phyloP scores from a whole-genome alignment of 176 grass and related monocot genomes.

The Hsuehochloa calcarea region DNA sequence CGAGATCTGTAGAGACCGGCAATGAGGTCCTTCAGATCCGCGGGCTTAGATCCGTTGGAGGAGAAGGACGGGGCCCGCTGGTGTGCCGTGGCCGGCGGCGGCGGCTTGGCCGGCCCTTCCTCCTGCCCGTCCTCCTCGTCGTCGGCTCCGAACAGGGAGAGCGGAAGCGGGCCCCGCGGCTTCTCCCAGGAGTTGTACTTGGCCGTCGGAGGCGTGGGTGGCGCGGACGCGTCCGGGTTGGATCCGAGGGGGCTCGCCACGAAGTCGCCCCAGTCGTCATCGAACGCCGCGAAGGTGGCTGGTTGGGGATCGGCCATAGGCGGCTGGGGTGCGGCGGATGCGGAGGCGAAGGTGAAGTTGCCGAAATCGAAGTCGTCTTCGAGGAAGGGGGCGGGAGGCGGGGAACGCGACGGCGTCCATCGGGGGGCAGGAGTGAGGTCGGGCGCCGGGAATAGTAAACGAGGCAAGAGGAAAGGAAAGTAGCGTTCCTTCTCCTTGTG shows the following conservation, averaged over 20 bases:
- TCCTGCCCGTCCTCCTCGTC: background rate
- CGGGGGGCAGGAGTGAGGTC: background rate
- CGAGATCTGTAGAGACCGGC: constrained; percentile 49
- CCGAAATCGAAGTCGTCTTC: constrained; percentile 54
- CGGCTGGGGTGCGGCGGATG: too few species aligned
- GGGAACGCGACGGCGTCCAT: constrained; percentile 62
- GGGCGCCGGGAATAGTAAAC: background rate
- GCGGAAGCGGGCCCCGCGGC: constrained; percentile 45
- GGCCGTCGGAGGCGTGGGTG: background rate
- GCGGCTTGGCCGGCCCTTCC: background rate
- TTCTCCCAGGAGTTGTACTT: constrained; percentile 34
- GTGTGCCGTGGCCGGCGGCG: background rate
- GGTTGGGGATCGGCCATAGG: background rate
- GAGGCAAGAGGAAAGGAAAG: too few species aligned
- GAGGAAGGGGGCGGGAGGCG: constrained; percentile 47
- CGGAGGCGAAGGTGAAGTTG: constrained; percentile 37
- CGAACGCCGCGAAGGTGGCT: constrained; percentile 37
- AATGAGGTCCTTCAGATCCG: constrained; percentile 56
- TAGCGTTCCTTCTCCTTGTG: too few species aligned
- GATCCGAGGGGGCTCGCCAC: constrained; percentile 43
- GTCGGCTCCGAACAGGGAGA: constrained; percentile 54
- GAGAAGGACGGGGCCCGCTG: background rate
- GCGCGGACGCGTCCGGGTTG: background rate
- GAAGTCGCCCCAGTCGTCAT: constrained; percentile 63
- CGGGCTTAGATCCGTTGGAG: background rate